Conservation (phyloP, 805 yeast genomes). For the Yarrowia keelungensis region DNA sequence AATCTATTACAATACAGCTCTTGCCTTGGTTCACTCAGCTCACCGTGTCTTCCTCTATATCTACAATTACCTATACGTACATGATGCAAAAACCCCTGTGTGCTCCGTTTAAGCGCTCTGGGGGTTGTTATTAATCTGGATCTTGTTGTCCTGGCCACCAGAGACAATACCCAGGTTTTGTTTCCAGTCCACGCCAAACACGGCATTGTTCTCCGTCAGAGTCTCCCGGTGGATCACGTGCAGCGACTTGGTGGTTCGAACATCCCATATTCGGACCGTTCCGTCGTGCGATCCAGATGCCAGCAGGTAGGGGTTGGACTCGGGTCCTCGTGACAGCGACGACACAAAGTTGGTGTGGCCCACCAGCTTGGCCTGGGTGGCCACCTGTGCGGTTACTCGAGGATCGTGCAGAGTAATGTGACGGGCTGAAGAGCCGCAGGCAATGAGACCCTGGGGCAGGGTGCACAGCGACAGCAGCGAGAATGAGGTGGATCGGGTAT, state of each 20-base stretch:
- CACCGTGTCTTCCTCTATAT: not conserved
- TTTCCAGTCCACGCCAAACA: constrained; percentile 89
- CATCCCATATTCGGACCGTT: constrained; percentile 88
- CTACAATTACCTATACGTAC: constrained; percentile 34
- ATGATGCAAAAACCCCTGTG: constrained; percentile 13
- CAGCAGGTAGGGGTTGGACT: constrained; percentile 73
- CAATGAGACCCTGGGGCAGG: constrained; percentile 67
- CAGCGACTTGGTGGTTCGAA: constrained; percentile 70
- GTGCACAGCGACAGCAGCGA: constrained; percentile 79
- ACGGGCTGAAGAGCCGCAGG: constrained; percentile 97
- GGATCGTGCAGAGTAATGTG: constrained; percentile 95
- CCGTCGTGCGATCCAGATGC: constrained; percentile 97
- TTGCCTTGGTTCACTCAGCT: too few species aligned
- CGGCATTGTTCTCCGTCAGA: constrained; percentile 60
- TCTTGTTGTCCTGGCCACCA: constrained; percentile 93
- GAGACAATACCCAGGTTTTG: constrained; percentile 78
- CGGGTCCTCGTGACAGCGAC: constrained; percentile 74
- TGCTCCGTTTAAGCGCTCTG: constrained; percentile 15
- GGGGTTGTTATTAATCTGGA: constrained; percentile 72
- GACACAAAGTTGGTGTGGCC: constrained; percentile 95
- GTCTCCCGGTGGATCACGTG: constrained; percentile 81
- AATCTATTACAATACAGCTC: too few species aligned
- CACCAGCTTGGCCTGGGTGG: constrained; percentile 70
- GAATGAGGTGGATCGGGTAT: constrained; percentile 84
- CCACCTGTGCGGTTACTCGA: constrained; percentile 61